Evolutionary conservation across 2,329 filamentous ascomycete species (phyloP).

Genomic region (Neopestalotiopsis clavispora): DNA sequence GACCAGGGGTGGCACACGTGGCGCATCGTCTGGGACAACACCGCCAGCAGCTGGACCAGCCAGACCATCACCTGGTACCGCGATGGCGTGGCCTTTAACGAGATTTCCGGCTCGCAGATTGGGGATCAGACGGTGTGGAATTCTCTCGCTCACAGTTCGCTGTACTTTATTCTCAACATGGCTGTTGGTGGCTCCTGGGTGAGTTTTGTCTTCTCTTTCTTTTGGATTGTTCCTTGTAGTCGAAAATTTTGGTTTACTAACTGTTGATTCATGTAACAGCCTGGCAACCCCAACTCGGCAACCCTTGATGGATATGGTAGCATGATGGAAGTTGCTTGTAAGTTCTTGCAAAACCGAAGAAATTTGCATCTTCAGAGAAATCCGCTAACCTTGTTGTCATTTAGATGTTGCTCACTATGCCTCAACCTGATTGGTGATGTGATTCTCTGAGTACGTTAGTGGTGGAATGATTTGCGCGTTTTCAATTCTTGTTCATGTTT

Average conservation of each 20-base stretch:
- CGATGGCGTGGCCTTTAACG: constrained; percentile 49
- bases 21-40: constrained; percentile 46
- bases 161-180: constrained; percentile 53
- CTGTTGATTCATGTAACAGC: constrained; percentile 30
- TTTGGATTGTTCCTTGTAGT: no score
- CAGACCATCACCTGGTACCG: constrained; percentile 55
- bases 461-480: neutral
- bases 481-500: constrained; percentile 1
- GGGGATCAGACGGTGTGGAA: constrained; percentile 48
- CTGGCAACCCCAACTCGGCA: constrained; percentile 50
- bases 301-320: constrained; percentile 52
- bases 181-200: constrained; percentile 44
- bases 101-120: constrained; percentile 46
- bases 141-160: constrained; percentile 44
- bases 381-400: neutral
- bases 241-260: no score
- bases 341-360: neutral
- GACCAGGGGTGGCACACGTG: constrained; percentile 17
- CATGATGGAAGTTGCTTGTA: constrained; percentile 52
- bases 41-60: constrained; percentile 45
- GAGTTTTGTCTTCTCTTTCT: neutral
- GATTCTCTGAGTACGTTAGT: no score
- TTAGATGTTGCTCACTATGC: constrained; percentile 4
- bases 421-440: neutral
- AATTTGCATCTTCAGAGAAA: no score